Evolutionary conservation across 345 rosid species (phyloP), one percentile per base, ranked within the genome.

Genomic region (Litchi chinensis): DNA sequence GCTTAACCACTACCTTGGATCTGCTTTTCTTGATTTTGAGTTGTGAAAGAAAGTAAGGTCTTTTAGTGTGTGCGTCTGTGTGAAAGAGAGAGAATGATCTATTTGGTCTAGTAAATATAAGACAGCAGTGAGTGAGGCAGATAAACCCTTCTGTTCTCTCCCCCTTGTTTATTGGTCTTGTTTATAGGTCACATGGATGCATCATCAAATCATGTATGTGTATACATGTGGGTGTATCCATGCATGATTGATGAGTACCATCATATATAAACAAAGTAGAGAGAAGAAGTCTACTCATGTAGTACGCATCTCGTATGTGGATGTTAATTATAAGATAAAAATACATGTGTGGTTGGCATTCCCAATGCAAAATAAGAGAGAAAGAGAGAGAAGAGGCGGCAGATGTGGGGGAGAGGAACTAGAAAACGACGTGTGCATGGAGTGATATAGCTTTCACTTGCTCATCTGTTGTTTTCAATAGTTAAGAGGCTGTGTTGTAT

Each of bases 401-500:
- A 85, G 86, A 81, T 75, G 82, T 87, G 87, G 90, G 86, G 78
- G 90, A 85, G 88, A 85, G 86, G 82, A 79, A 81, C 71, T 26
- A 40, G 88, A 87, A 85, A 87, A 73, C 77, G 90, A 87, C 90
- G 88, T 82, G 84, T 85, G 90, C 88, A 85, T 85, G 88, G 84
- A 68, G 85, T 83, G 84, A 78, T 70, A 74, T 73, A 79, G 85
- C 86, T 85, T 87, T 87, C 90, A 79, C 86, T 83, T 76, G 32
- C 69, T 85, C 85, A 83, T 81, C 84, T 79, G 84, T 85, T 83
- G 59, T 80, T 87, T 85, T 83, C 90, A 83, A 79, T 65, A 84
- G 72, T 80, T 82, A 79, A 82, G 87, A 83, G 72, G 68, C 76
- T 60, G 80, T 80, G 77, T 50, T 79, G 77, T 70, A 44, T 72